These are phyloP conservation scores for Parathielavia appendiculata DNA, from an alignment of 495 filamentous ascomycete species.

Conservation along the genomic window DNA sequence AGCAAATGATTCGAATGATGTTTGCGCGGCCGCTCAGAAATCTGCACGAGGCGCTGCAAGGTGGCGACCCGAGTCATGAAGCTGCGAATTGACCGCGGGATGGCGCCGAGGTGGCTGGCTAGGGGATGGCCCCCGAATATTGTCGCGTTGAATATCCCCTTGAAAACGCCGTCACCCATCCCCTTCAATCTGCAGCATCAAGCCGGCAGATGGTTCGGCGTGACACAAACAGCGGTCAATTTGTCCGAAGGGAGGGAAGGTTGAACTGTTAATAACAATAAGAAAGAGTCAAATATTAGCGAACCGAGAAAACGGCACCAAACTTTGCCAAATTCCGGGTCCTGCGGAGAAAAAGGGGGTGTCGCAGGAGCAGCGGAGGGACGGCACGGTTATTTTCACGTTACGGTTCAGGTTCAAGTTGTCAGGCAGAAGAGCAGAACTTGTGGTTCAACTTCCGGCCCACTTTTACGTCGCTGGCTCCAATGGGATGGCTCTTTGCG, in stretches of 20 bases:
- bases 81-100: constrained; percentile 8
- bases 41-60: constrained; percentile 16
- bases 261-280: constrained; percentile 13
- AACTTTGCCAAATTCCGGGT: constrained; percentile 16
- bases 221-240: constrained; percentile 26
- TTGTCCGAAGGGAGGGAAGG: constrained; percentile 18
- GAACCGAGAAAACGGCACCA: constrained; percentile 24
- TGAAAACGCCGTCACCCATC: neutral
- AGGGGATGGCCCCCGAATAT: neutral
- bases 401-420: too few relatives aligned
- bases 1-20: neutral
- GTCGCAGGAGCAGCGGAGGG: constrained; percentile 12
- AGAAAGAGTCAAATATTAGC: constrained; percentile 19
- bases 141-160: neutral
- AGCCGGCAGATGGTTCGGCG: constrained; percentile 32
- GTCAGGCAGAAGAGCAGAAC: neutral
- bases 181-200: constrained; percentile 30
- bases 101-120: constrained; percentile 12
- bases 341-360: constrained; percentile 7
- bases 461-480: neutral
- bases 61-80: constrained; percentile 5
- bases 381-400: constrained; percentile 33
- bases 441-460: neutral
- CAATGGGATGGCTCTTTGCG: constrained; percentile 9
- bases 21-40: constrained; percentile 4